Evolutionary conservation across 345 rosid genomes (phyloP), one percentile per base, ranked within the genome.

Genomic region (Arabidopsis arenosa): DNA sequence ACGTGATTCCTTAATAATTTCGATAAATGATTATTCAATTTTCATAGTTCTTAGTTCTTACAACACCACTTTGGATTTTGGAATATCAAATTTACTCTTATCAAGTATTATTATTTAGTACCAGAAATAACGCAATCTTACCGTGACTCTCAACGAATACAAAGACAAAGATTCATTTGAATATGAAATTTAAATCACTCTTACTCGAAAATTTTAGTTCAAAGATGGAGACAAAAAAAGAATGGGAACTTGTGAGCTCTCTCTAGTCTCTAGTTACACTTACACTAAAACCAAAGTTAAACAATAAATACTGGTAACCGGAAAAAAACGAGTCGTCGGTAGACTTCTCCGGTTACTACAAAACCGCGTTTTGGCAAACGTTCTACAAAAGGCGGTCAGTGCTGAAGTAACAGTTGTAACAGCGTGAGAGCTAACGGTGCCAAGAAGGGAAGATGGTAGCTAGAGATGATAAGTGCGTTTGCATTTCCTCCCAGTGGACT

Each of bases 401-500:
- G 59, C 66, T 73, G 59, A 54, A 79, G 75, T 53, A 33, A 41
- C 30, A 78, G 61, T 73, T 77, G 69, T 63, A 82, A 9, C 21
- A 80, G 36, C 4, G 70, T 61, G 35, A 79, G 73, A 39, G 86
- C 75, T 63, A 85, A 72, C 18, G 80, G 33, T 33, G 86, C 83
- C 45, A 77, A 35, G 49, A 77, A 26, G 39, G 80, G 48, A 63
- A 81, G 55, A 43, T 55, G 79, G 66, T 68, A 37, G 70, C 40
- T 63, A 7, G 85, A 77, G 63, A 76, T 71, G 9, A 28, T 23
- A 62, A 80, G 74, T 54, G 74, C 74, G 53, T 61, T 83, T 30
- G 62, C 52, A 55, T 83, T 70, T 60, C 83, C 91, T 75, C 84
- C 85, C 2, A 75, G 21, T 39, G 91, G 88, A 74, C 88, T 88